Percentiles rank a stretch among this genome's conserved stretches.
Conservation (phyloP, 2,329 filamentous ascomycete genomes). For the Gnomoniopsis sp. region DNA sequence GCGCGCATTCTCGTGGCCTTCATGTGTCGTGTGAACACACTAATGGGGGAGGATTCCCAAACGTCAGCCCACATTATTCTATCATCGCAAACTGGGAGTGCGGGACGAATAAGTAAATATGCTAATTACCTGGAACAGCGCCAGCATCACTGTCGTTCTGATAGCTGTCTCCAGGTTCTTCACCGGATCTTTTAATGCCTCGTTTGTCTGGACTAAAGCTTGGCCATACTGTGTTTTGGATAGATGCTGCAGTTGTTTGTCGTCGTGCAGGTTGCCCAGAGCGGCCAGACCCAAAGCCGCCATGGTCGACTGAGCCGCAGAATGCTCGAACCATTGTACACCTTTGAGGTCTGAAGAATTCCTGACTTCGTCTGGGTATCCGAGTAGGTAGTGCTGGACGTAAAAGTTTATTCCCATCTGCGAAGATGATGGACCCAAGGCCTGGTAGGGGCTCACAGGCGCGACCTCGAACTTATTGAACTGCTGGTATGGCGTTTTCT, state of each 20-base stretch:
- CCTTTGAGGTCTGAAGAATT: slow-evolving; percentile 34
- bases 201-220: slow-evolving; percentile 46
- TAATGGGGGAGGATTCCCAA: not conserved
- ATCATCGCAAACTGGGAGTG: not conserved
- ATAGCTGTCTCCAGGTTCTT: slow-evolving; percentile 42
- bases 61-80: not conserved
- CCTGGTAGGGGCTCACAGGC: not conserved
- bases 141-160: slow-evolving; percentile 53
- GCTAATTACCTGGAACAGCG: slow-evolving; percentile 55
- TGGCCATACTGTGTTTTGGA: slow-evolving; percentile 52
- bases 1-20: slow-evolving; percentile 47
- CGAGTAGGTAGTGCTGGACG: slow-evolving; percentile 47
- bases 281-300: slow-evolving; percentile 56
- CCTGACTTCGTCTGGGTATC: slow-evolving; percentile 47
- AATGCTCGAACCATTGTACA: slow-evolving; percentile 35
- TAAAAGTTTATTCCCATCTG: slow-evolving; percentile 51
- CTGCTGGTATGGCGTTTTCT: not conserved
- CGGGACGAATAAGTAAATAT: not conserved
- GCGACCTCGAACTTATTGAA: not conserved
- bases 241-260: slow-evolving; percentile 40
- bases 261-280: slow-evolving; percentile 50
- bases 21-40: slow-evolving; percentile 27
- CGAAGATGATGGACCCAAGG: slow-evolving; percentile 24
- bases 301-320: slow-evolving; percentile 46
- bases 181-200: slow-evolving; percentile 34